Conservation (phyloP, 1,284 basidiomycete species). For the Malassezia nana region DNA sequence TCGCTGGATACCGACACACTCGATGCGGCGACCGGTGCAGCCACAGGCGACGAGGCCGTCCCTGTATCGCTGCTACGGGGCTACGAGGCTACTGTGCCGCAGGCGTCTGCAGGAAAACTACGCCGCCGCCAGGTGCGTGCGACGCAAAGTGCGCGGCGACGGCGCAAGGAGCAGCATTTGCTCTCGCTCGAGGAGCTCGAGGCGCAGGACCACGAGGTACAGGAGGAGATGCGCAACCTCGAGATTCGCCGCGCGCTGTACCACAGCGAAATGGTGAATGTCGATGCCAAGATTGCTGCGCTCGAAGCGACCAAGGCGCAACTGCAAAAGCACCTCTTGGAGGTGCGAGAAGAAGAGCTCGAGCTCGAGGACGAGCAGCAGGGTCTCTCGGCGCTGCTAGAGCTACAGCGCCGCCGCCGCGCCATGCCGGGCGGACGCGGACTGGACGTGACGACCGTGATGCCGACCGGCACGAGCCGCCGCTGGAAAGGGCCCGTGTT, state of each 20-base stretch:
- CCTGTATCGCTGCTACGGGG: slow-evolving; percentile 42
- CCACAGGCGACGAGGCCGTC: slow-evolving; percentile 15
- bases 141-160: slow-evolving; percentile 13
- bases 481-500: slow-evolving; percentile 61
- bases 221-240: slow-evolving; percentile 36
- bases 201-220: slow-evolving; percentile 37
- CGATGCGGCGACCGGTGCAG: slow-evolving; percentile 18
- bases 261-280: slow-evolving; percentile 26
- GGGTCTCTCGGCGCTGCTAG: slow-evolving; percentile 37
- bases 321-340: slow-evolving; percentile 71
- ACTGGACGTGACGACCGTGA: slow-evolving; percentile 25
- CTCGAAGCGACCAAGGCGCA: slow-evolving; percentile 70
- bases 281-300: slow-evolving; percentile 52
- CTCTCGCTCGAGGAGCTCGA: slow-evolving; percentile 40
- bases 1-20: slow-evolving; percentile 11
- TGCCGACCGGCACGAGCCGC: slow-evolving; percentile 26
- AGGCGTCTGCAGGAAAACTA: slow-evolving; percentile 28
- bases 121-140: slow-evolving; percentile 33
- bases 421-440: slow-evolving; percentile 44
- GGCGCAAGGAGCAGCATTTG: slow-evolving; percentile 3
- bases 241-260: slow-evolving; percentile 28
- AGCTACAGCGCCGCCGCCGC: slow-evolving; percentile 35
- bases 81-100: slow-evolving; percentile 44
- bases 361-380: slow-evolving; percentile 70
- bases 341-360: slow-evolving; percentile 83